Evolutionary conservation across 345 rosid genomes (phyloP).

Genomic region (Firmiana major): DNA sequence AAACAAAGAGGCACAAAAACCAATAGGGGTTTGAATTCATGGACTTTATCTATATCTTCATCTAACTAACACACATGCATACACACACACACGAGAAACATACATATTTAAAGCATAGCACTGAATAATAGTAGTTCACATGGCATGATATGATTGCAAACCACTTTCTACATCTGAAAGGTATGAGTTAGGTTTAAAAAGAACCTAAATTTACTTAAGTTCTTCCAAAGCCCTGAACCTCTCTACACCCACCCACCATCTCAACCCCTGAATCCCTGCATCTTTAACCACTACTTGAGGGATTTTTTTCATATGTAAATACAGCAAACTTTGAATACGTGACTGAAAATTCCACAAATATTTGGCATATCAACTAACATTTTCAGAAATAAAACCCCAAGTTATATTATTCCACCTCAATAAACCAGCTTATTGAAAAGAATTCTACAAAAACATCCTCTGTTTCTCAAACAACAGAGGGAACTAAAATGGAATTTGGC

Average conservation of each 20-base stretch:
- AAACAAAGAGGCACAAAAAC: background rate
- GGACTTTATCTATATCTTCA: background rate
- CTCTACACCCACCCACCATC: too few relatives aligned
- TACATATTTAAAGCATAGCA: background rate
- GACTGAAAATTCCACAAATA: constrained; percentile 2
- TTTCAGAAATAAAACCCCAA: background rate
- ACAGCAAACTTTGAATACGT: background rate
- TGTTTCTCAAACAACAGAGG: background rate
- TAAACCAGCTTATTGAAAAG: background rate
- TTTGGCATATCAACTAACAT: background rate
- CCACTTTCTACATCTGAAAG: background rate
- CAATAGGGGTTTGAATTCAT: background rate
- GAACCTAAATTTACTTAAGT: background rate
- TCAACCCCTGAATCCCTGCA: background rate
- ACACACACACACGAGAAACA: background rate
- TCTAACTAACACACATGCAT: background rate
- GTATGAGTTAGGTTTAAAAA: background rate
- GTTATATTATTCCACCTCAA: background rate
- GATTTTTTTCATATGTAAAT: background rate
- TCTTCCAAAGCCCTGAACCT: background rate
- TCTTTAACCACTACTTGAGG: background rate
- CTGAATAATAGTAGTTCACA: background rate
- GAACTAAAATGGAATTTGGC: background rate
- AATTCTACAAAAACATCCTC: background rate
- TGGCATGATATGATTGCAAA: background rate